Evolutionary conservation across 2,329 filamentous ascomycete genomes (phyloP), one percentile per base, ranked within the genome.

Genomic region (Fusarium sp.): DNA sequence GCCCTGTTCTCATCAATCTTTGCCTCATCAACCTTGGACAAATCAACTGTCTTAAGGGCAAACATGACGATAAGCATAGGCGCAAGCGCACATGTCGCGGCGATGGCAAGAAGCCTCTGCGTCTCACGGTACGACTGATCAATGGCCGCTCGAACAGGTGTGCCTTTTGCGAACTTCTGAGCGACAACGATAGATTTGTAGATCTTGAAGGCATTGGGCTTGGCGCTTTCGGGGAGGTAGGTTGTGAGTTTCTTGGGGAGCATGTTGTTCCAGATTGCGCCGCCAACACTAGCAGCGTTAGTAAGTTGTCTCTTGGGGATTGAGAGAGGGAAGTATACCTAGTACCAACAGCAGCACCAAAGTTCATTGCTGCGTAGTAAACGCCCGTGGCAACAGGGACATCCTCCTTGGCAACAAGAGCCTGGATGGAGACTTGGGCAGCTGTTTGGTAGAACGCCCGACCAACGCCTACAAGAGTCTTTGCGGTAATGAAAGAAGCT

Each of bases 331-430:
- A 11, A 3, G 50, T 44, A 55, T 2, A 75, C 74, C 74, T 76
- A 0, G 77, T 79, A 4, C 78, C 79, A 41, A 80, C 67, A 4
- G 73, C 73, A 34, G 55, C 58, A 14, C 79, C 57, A 55, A 79
- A 59, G 57, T 78, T 79, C 76, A 80, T 79, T 1, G 77, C 74
- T 1, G 79, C 78, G 75, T 70, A 79, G 18, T 73, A 81, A 0
- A 81, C 76, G 2, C 74, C 77, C 1, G 79, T 81, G 2, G 77
- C 79, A 11, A 81, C 78, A 0, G 79, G 75, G 13, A 81, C 78
- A 7, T 81, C 77, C n/a, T 79, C 75, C 2, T 73, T 68, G 0
- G 75, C 62, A 1, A 80, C 77, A 6, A 77, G 69, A 1, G 77
- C 79, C n/a, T 81, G 79, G 2, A 80, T 77, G 0, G 71, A 72